These are phyloP conservation scores for Pseudoperonospora humuli DNA, from an alignment of 352 stramenopile species.

Conservation along the genomic window DNA sequence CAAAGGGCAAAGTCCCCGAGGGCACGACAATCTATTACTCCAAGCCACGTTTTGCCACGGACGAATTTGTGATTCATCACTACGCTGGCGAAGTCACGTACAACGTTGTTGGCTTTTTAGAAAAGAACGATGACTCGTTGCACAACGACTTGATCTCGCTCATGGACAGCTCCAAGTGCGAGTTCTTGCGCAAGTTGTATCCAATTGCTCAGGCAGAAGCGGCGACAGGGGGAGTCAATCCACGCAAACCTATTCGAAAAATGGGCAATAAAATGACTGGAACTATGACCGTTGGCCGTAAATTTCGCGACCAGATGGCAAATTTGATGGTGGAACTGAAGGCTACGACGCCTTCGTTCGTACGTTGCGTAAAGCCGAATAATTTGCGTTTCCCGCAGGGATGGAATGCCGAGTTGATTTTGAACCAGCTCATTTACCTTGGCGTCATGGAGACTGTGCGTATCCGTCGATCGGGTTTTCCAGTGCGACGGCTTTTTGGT, in stretches of 20 bases:
- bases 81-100: slow-evolving; percentile 97
- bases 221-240: slow-evolving; percentile 29
- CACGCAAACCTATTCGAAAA: slow-evolving; percentile 64
- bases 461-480: slow-evolving; percentile 83
- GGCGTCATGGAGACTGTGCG: slow-evolving; percentile 88
- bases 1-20: slow-evolving; percentile 71
- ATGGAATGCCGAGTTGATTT: slow-evolving; percentile 81
- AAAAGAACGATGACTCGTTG: slow-evolving; percentile 98
- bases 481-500: slow-evolving; percentile 76
- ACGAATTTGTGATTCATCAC: slow-evolving; percentile 95
- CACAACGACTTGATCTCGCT: slow-evolving; percentile 86
- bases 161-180: slow-evolving; percentile 79
- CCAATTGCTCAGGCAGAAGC: slow-evolving; percentile 34
- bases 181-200: slow-evolving; percentile 76
- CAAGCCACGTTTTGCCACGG: slow-evolving; percentile 80
- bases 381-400: slow-evolving; percentile 81
- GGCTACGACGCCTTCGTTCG: slow-evolving; percentile 79
- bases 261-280: slow-evolving; percentile 85
- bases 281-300: slow-evolving; percentile 85
- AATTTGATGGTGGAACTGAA: slow-evolving; percentile 83
- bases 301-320: slow-evolving; percentile 87
- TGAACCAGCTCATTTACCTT: slow-evolving; percentile 87
- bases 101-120: slow-evolving; percentile 92
- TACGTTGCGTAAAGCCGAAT: slow-evolving; percentile 91
- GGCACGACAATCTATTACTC: slow-evolving; percentile 77